Conservation (phyloP, 352 stramenopile species). For the Phytophthora kernoviae region DNA sequence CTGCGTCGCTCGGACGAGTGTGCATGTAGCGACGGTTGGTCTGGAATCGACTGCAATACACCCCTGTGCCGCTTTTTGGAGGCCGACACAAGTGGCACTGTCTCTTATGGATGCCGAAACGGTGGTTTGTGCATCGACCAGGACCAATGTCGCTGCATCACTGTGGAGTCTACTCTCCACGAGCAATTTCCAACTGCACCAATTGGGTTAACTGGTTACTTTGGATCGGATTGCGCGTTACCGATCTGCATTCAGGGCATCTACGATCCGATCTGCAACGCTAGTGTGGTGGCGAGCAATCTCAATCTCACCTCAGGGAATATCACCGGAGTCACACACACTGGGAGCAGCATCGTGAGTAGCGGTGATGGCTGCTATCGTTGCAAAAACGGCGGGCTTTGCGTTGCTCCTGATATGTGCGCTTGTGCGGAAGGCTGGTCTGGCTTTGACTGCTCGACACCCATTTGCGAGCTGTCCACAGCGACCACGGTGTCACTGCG, state of each 20-base stretch:
- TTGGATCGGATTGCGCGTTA: slow-evolving; percentile 93
- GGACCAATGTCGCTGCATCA: slow-evolving; percentile 93
- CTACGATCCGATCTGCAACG: slow-evolving; percentile 92
- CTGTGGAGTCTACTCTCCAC: slow-evolving; percentile 85
- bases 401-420: slow-evolving; percentile 91
- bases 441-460: slow-evolving; percentile 94
- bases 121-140: slow-evolving; percentile 92
- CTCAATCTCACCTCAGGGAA: slow-evolving; percentile 27
- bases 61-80: slow-evolving; percentile 91
- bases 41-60: slow-evolving; percentile 94
- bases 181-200: slow-evolving; percentile 73
- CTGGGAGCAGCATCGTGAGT: slow-evolving; percentile 31
- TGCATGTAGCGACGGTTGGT: slow-evolving; percentile 91
- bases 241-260: slow-evolving; percentile 95
- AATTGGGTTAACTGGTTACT: slow-evolving; percentile 91
- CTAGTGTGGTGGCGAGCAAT: slow-evolving; percentile 43
- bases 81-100: slow-evolving; percentile 48
- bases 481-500: slow-evolving; percentile 62
- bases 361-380: slow-evolving; percentile 92
- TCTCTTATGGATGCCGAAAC: slow-evolving; percentile 89
- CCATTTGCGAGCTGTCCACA: slow-evolving; percentile 83
- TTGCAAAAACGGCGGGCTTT: slow-evolving; percentile 94
- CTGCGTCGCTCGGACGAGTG: slow-evolving; percentile 92
- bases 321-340: slow-evolving; percentile 33
- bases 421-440: slow-evolving; percentile 92